Percentiles rank a stretch among this genome's conserved stretches.
Evolutionary conservation across 192 early-diverging fungal species (phyloP).

Genomic region (Geranomyces michiganensis): DNA sequence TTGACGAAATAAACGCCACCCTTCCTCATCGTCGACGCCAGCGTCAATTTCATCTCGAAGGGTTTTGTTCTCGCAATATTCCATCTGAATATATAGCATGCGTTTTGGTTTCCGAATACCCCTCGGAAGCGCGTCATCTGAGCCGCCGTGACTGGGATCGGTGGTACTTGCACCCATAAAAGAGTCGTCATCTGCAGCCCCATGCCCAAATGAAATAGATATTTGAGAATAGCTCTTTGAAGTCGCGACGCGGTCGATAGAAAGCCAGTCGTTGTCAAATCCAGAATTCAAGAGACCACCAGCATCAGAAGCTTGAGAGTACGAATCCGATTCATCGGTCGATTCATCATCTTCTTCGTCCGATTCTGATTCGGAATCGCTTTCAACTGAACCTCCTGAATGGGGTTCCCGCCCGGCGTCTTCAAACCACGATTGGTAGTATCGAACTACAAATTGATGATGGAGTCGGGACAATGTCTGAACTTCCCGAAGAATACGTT

Average conservation of each 20-base stretch:
- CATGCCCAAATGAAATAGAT: slow-evolving; percentile 43
- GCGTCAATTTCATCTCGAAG: slow-evolving; percentile 78
- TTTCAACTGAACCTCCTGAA: slow-evolving; percentile 29
- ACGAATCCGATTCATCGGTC: slow-evolving; percentile 19
- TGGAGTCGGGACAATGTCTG: slow-evolving; percentile 87
- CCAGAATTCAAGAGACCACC: slow-evolving; percentile 36
- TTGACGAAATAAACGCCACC: slow-evolving; percentile 86
- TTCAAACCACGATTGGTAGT: slow-evolving; percentile 92
- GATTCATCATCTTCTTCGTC: slow-evolving; percentile 50
- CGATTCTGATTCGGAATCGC: slow-evolving; percentile 46
- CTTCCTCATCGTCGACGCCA: slow-evolving; percentile 76
- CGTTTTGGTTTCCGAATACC: slow-evolving; percentile 1
- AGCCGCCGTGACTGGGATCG: not conserved
- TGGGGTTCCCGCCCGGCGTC: slow-evolving; percentile 43
- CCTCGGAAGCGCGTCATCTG: not conserved
- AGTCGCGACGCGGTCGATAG: slow-evolving; percentile 16
- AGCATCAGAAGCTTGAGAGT: slow-evolving; percentile 29
- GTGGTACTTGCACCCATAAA: not conserved
- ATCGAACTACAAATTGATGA: slow-evolving; percentile 84
- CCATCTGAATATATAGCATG: slow-evolving; percentile 94
- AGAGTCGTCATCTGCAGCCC: not conserved
- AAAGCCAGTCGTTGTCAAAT: slow-evolving; percentile 41
- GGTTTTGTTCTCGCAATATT: slow-evolving; percentile 96
- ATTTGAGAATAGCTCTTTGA: slow-evolving; percentile 7
- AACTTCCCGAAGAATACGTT: slow-evolving; percentile 89